Base-by-base conservation (phyloP, 345 rosid genomes). In the Noccaea bulbosa region DNA sequence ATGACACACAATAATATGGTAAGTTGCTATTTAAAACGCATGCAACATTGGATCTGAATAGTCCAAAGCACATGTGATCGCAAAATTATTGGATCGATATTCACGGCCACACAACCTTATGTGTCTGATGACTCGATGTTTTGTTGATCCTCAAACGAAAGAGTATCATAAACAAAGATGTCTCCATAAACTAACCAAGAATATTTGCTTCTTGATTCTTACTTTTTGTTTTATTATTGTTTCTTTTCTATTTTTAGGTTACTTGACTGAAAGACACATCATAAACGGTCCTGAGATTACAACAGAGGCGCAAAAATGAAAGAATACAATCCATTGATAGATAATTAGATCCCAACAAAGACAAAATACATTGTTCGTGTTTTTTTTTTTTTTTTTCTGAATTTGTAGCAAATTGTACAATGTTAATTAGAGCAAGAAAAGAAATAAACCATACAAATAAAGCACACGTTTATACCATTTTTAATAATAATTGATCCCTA, bases 11-110 rank as follows among this genome's bases (percentile, higher is more conserved):
- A 4, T 49, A 45, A 62, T 65, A 62, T 65, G 40, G 16, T 37
- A 54, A 54, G 32, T 50, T 57, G 67, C 55, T 67, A 66, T 59
- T 74, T 59, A 59, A 74, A 56, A 72, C 49, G 22, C 27, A 46
- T 46, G 57, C 22, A 54, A 47, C 8, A 8, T 2, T 41, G 52
- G 71, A 56, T 48, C 30, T 73, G 51, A 49, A 40, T 40, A 65
- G 55, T 40, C 61, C 6, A 49, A 57, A 11, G 10, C 39, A 74
- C 16, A 33, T 38, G 4, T 7, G 22, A 37, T 39, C 8, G 53
- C 39, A 41, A 14, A 39, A 11, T 10, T 38, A 44, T 57, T 20
- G 22, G 22, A 17, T 38, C 11, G 9, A 12, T 53, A 24, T 52
- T 11, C 49, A 7, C 49, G n/a, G 8, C 49, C 49, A 45, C 20